Conservation (phyloP, 1,284 basidiomycete genomes). For the Leucoagaricus sp. region DNA sequence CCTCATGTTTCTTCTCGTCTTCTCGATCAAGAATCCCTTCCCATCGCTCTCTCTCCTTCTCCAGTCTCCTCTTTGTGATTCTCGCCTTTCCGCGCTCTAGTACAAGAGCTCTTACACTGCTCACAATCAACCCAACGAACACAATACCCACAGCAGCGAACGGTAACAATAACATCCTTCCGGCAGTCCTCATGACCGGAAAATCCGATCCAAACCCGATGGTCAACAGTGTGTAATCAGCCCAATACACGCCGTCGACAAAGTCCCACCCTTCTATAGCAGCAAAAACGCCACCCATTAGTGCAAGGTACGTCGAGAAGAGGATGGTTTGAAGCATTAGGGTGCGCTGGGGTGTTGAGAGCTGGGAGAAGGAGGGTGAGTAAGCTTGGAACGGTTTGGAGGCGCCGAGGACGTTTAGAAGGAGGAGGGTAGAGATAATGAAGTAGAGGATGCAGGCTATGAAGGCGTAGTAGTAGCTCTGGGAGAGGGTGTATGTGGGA, state of each 20-base stretch:
- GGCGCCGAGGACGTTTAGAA: constrained; percentile 30
- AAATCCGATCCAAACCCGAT: constrained; percentile 42
- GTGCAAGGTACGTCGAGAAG: constrained; percentile 38
- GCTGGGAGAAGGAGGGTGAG: constrained; percentile 32
- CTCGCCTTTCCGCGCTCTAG: constrained; percentile 36
- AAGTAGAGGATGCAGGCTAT: constrained; percentile 34
- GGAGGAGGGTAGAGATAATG: constrained; percentile 34
- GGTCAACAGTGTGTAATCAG: constrained; percentile 41
- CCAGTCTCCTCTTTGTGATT: constrained; percentile 30
- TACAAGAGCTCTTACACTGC: constrained; percentile 37
- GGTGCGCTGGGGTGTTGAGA: constrained; percentile 39
- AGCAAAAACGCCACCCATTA: constrained; percentile 37
- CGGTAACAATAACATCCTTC: constrained; percentile 35
- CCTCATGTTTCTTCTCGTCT: background rate
- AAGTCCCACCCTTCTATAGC: constrained; percentile 36
- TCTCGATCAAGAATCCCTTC: constrained; percentile 15
- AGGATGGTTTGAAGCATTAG: constrained; percentile 43
- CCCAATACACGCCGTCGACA: constrained; percentile 40
- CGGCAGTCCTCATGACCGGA: constrained; percentile 26
- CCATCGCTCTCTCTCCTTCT: constrained; percentile 31
- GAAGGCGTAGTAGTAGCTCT: constrained; percentile 40
- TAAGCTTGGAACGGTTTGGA: constrained; percentile 34
- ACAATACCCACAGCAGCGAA: constrained; percentile 38
- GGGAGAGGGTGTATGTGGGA: constrained; percentile 25
- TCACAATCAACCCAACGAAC: constrained; percentile 36